A percentile compares a stretch with the other conserved stretches of the same genome.
phyloP scores from a whole-genome alignment of 495 filamentous ascomycete genomes.

The Trichoderma virens region DNA sequence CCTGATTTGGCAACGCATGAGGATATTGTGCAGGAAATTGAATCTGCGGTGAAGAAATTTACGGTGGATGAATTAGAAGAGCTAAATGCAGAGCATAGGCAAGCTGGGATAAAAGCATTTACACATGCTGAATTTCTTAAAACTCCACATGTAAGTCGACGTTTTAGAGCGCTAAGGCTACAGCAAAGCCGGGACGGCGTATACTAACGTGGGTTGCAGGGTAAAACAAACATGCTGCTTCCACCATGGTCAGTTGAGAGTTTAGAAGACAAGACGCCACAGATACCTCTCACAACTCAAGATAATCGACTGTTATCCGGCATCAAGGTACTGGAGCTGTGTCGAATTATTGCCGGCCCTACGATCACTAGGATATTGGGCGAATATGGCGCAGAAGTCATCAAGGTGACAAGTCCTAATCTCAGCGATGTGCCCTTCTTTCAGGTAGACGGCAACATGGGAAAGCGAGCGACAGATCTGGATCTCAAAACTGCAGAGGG shows the following conservation, averaged over 20 bases:
- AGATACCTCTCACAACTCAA: constrained; percentile 43
- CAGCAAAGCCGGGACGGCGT: background rate
- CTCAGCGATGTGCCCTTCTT: constrained; percentile 72
- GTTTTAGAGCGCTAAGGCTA: too few species aligned
- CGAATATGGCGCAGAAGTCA: constrained; percentile 60
- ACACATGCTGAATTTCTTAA: constrained; percentile 57
- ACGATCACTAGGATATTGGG: constrained; percentile 58
- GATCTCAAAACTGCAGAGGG: constrained; percentile 50
- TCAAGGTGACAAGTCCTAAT: constrained; percentile 62
- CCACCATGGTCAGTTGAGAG: constrained; percentile 21
- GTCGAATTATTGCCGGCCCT: constrained; percentile 56
- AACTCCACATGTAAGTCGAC: constrained; percentile 41
- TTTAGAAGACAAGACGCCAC: constrained; percentile 24
- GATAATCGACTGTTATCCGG: constrained; percentile 40
- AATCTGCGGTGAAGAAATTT: constrained; percentile 55
- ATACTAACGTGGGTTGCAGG: background rate
- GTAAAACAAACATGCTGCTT: constrained; percentile 26
- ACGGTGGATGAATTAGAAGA: constrained; percentile 55
- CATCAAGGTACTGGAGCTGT: constrained; percentile 59
- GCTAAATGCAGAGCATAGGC: constrained; percentile 52
- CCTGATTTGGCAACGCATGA: constrained; percentile 59
- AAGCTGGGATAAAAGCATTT: constrained; percentile 59
- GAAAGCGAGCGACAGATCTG: constrained; percentile 48
- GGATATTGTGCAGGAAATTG: constrained; percentile 57
- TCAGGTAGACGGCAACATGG: constrained; percentile 71